Conservation (phyloP, 345 rosid genomes). For the Boechera divaricarpa region DNA sequence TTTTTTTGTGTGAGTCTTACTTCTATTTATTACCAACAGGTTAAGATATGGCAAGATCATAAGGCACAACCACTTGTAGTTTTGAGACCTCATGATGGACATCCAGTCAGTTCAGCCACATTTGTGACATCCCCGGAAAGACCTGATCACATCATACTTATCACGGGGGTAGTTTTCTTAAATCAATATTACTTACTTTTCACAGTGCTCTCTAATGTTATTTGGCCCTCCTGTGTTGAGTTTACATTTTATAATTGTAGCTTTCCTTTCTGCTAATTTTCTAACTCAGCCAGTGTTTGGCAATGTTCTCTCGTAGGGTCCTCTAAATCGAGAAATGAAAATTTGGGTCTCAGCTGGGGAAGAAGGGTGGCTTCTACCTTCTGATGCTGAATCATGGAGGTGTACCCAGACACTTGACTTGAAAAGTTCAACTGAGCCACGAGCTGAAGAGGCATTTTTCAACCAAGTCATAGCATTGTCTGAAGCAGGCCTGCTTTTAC, state of each 20-base stretch:
- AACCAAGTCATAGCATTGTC: constrained; percentile 84
- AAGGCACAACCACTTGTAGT: constrained; percentile 69
- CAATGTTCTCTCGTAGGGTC: constrained; percentile 58
- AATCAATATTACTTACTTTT: background rate
- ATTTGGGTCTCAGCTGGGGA: constrained; percentile 78
- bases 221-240: constrained; percentile 10
- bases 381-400: constrained; percentile 68
- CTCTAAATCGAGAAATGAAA: constrained; percentile 77
- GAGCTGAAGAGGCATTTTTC: constrained; percentile 70
- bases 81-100: constrained; percentile 85
- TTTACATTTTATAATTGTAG: background rate
- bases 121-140: constrained; percentile 71
- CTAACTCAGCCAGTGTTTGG: constrained; percentile 1
- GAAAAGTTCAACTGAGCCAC: constrained; percentile 70
- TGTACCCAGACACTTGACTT: constrained; percentile 81
- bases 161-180: constrained; percentile 71
- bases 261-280: background rate
- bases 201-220: constrained; percentile 1
- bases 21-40: constrained; percentile 50
- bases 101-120: constrained; percentile 72
- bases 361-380: constrained; percentile 82
- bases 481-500: constrained; percentile 67
- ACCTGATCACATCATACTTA: constrained; percentile 82
- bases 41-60: constrained; percentile 93
- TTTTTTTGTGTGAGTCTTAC: constrained; percentile 21